These are phyloP conservation scores for Dothideomycetes sp. DNA, from an alignment of 2,329 filamentous ascomycete genomes.

Conservation along the genomic window DNA sequence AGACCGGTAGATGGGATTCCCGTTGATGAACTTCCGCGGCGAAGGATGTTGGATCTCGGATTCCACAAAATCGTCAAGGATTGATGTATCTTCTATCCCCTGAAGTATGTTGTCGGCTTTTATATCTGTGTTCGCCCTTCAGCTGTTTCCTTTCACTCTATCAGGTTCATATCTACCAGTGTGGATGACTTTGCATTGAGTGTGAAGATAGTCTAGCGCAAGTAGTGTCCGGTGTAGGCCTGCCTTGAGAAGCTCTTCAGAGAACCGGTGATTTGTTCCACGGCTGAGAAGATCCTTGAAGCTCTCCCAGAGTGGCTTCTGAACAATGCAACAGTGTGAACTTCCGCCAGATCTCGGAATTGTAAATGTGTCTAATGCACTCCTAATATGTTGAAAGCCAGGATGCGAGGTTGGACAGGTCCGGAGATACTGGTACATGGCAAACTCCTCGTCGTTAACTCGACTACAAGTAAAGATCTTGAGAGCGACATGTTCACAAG, in stretches of 20 bases:
- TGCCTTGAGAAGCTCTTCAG: conserved; percentile 26
- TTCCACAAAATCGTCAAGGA: conserved; percentile 24
- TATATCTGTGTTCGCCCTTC: conserved; percentile 20
- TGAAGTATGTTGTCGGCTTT: conserved; percentile 32
- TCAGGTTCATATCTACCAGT: conserved; percentile 20
- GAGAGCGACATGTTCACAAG: conserved; percentile 9
- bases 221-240: conserved; percentile 27
- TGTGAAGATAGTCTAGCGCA: conserved; percentile 32
- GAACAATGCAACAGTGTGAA: conserved; percentile 27
- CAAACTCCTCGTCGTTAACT: conserved; percentile 12
- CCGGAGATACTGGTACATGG: conserved; percentile 12
- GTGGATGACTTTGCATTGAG: conserved; percentile 32
- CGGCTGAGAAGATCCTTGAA: conserved; percentile 27
- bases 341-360: conserved; percentile 19
- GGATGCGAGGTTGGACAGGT: conserved; percentile 16
- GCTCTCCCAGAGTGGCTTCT: conserved; percentile 30
- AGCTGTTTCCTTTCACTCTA: no score
- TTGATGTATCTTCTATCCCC: conserved; percentile 24
- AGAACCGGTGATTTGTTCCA: conserved; percentile 26
- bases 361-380: conserved; percentile 21
- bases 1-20: conserved; percentile 24
- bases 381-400: conserved; percentile 20
- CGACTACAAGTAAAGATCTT: conserved; percentile 4
- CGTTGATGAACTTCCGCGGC: conserved; percentile 24
- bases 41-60: conserved; percentile 26